Evolutionary conservation across 2,329 filamentous ascomycete species (phyloP), one percentile per base, ranked within the genome.

Genomic region (Phoma sp.): DNA sequence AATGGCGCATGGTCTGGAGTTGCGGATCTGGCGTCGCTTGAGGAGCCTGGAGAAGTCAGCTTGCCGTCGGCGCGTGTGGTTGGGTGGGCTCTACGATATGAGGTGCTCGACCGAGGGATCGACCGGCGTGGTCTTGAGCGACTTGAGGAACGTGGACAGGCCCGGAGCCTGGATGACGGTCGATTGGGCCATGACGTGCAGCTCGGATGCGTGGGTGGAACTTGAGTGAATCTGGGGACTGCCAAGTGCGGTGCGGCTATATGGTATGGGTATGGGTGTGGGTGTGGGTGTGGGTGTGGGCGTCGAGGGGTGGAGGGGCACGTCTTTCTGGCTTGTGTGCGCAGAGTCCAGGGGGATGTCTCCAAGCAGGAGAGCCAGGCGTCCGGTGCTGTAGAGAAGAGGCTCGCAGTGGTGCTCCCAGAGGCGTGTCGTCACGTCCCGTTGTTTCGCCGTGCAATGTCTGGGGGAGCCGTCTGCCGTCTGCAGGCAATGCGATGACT

Each of bases 1-100:
- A 55, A 95, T 87, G 53, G 95, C 95, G 77, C 93, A 97, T 74
- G 90, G 86, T 75, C 95, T 87, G 41, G 93, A 91, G 63, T 91
- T 91, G 58, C 85, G 86, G 70, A 99, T 96, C 73, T 98, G 94
- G 67, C 93, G 84, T 73, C 93, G 84, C 77, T 96, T 97, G 62
- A 99, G 84, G 19, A 97, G 87, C 47, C 91, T 95, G 66, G 12
- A 65, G 35, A 17, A 10, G 15, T 49, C 15, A 55, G 48, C 27
- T 43, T n/a, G 29, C 7, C 51, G 58, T 35, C 29, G 17, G 36
- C 22, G 24, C 21, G 29, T 25, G 12, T 6, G 36, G 31, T 39
- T 19, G 35, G 22, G 22, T 4, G 6, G 25, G 57, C 77, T 86
- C 73, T 78, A 96, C 92, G 90, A 91, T 65, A 94, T 87, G 58